Base-by-base conservation (phyloP, 2,329 filamentous ascomycete genomes). In the Cladosporium sp. region DNA sequence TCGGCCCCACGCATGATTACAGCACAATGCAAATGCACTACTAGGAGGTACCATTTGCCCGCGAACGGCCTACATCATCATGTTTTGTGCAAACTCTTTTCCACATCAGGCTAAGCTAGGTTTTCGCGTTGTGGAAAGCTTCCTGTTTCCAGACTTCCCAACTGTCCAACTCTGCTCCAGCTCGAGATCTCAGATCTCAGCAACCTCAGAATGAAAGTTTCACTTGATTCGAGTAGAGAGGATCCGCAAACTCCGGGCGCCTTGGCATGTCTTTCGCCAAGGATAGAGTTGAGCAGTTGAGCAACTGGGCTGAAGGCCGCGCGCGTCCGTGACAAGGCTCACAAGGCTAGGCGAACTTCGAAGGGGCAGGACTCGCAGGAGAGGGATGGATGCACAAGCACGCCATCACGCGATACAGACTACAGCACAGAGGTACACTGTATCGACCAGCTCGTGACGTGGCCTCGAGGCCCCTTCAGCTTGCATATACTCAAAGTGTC, bases 331-430 rank as follows among this genome's bases (percentile, higher is more conserved):
- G 58, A 61, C 58, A 61, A 61, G 43, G 30, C 51, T 54, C 18
- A 28, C 58, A 61, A 26, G 26, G 30, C 51, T 54, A 54, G 49
- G 49, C 49, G 49, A 32, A 18, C 36, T 43, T 43, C 36, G 36
- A 43, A 28, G 25, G 51, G 51, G 39, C 32, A 16, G 30, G 28
- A 28, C 48, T 53, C 48, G 48, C 30, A 39, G 23, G 56, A 54
- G 51, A 54, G 34, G 56, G 32, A 58, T 28, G 26, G 32, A 58
- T 28, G 26, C 23, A 61, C 58, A 61, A 61, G 58, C 58, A 61
- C 58, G 58, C 58, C 46, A 61, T 61, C 28, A 21, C 26, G 43
- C 57, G 25, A 28, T 21, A 54, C 8, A 5, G 46, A 21, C 5
- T 39, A 28, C 30, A 30, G 10, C 18, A 28, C 21, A 51, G n/a